A percentile compares a stretch with the other conserved stretches of the same genome.
These are phyloP conservation scores for Solanum virginianum DNA, from an alignment of 257 asterid species.

Conservation along the genomic window DNA sequence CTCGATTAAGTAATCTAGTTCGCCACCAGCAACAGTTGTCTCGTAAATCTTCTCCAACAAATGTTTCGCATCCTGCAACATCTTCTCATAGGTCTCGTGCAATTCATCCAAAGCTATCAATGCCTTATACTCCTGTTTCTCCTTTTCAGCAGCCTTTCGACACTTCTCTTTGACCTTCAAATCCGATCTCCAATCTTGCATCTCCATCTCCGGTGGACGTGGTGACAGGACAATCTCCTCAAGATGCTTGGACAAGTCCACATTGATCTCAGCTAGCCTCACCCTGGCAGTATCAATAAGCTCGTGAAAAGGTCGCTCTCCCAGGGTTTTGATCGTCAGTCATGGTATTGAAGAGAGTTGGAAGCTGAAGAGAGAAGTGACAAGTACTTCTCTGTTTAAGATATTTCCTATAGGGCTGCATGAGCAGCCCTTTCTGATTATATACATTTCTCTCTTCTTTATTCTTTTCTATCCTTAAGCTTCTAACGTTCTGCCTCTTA, in stretches of 20 bases:
- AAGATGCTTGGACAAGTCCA: slow-evolving; percentile 15
- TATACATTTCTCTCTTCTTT: too few species aligned
- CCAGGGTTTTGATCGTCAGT: slow-evolving; percentile 53
- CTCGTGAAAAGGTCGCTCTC: slow-evolving; percentile 91
- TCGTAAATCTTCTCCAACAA: slow-evolving; percentile 74
- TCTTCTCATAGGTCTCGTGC: slow-evolving; percentile 67
- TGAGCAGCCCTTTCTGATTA: too few species aligned
- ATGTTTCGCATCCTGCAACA: slow-evolving; percentile 73
- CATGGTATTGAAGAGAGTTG: too few species aligned
- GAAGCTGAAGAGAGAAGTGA: too few species aligned
- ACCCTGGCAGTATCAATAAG: slow-evolving; percentile 54
- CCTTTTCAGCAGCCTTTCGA: slow-evolving; percentile 21
- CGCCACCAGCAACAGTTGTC: slow-evolving; percentile 60
- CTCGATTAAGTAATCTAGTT: too few species aligned
- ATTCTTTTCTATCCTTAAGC: too few species aligned
- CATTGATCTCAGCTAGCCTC: slow-evolving; percentile 47
- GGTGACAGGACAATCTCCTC: slow-evolving; percentile 26
- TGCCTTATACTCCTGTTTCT: slow-evolving; percentile 46
- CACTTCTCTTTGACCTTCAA: slow-evolving; percentile 8
- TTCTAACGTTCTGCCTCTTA: too few species aligned
- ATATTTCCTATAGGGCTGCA: too few species aligned
- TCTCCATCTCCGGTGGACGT: slow-evolving; percentile 5
- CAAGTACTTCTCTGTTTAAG: too few species aligned
- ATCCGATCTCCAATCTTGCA: not conserved
- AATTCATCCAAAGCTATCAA: slow-evolving; percentile 63